A percentile compares a stretch with the other conserved stretches of the same genome.
These are phyloP conservation scores for Venturia asperata DNA, from an alignment of 2,329 filamentous ascomycete genomes.

Conservation along the genomic window DNA sequence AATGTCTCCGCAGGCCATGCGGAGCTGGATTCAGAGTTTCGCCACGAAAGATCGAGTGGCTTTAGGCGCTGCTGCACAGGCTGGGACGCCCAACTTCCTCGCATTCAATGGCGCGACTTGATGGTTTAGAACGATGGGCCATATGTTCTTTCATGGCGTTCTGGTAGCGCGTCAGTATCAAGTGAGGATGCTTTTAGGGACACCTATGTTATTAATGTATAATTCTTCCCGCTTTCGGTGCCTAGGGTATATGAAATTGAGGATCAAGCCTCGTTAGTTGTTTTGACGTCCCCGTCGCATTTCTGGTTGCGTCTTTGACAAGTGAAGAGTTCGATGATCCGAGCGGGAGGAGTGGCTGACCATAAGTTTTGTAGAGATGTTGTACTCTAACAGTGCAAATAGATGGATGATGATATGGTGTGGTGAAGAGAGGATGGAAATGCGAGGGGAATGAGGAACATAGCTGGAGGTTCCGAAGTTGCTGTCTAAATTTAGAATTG, in stretches of 20 bases:
- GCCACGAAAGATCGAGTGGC: neutral
- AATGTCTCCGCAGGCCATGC: neutral
- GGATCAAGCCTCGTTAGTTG: too few relatives aligned
- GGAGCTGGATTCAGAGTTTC: constrained; percentile 6
- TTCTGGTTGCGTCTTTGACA: too few relatives aligned
- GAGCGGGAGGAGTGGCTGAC: too few relatives aligned
- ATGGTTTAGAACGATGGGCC: neutral
- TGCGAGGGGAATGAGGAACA: neutral
- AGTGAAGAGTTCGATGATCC: too few relatives aligned
- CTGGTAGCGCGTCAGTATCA: neutral
- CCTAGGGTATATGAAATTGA: too few relatives aligned
- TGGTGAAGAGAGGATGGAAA: neutral
- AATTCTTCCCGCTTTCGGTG: too few relatives aligned
- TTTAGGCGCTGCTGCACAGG: neutral
- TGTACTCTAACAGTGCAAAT: neutral
- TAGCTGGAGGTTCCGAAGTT: too few relatives aligned
- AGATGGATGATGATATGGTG: neutral
- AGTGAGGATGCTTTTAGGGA: neutral
- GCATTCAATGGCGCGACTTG: constrained; percentile 16
- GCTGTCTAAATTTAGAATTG: neutral
- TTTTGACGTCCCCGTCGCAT: too few relatives aligned
- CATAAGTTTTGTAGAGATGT: neutral
- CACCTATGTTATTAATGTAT: too few relatives aligned
- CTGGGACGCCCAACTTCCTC: constrained; percentile 10
- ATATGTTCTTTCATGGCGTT: neutral